Evolutionary conservation across 441 rosid genomes (phyloP).

Genomic region (Gossypium lobatum): DNA sequence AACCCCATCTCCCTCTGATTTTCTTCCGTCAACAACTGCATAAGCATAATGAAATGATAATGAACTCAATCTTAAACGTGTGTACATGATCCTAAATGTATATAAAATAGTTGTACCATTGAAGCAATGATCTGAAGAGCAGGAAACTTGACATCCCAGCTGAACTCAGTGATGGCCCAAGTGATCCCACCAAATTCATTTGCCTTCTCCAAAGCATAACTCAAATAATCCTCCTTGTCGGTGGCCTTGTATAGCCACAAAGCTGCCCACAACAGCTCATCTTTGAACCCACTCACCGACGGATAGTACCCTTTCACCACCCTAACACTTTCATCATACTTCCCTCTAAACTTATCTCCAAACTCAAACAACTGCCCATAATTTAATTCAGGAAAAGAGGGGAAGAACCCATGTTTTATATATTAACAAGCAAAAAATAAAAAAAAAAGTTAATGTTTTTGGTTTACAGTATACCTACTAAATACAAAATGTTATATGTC

Average conservation of each 20-base stretch:
- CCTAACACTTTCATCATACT: slow-evolving; percentile 42
- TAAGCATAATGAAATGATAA: not conserved
- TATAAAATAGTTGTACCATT: slow-evolving; percentile 16
- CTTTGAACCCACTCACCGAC: slow-evolving; percentile 50
- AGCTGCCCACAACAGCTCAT: slow-evolving; percentile 73
- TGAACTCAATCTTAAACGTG: not conserved
- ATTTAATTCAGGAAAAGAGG: not conserved
- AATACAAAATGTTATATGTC: not conserved
- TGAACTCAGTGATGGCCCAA: slow-evolving; percentile 60
- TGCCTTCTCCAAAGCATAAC: slow-evolving; percentile 39
- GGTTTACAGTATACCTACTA: slow-evolving; percentile 18
- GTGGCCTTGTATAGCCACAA: slow-evolving; percentile 66
- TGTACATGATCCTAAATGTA: no score
- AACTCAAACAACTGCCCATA: slow-evolving; percentile 39
- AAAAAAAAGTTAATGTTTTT: not conserved
- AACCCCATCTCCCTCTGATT: slow-evolving; percentile 13
- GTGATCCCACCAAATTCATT: slow-evolving; percentile 38
- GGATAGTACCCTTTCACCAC: slow-evolving; percentile 39
- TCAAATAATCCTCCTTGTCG: slow-evolving; percentile 32
- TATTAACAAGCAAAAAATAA: not conserved
- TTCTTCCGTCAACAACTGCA: slow-evolving; percentile 24
- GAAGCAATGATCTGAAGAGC: slow-evolving; percentile 54
- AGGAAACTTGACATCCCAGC: slow-evolving; percentile 73
- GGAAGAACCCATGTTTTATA: not conserved
- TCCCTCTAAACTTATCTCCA: slow-evolving; percentile 48